Evolutionary conservation across 1,139 yeast species (phyloP).

Genomic region (Arxiozyma heterogenica): DNA sequence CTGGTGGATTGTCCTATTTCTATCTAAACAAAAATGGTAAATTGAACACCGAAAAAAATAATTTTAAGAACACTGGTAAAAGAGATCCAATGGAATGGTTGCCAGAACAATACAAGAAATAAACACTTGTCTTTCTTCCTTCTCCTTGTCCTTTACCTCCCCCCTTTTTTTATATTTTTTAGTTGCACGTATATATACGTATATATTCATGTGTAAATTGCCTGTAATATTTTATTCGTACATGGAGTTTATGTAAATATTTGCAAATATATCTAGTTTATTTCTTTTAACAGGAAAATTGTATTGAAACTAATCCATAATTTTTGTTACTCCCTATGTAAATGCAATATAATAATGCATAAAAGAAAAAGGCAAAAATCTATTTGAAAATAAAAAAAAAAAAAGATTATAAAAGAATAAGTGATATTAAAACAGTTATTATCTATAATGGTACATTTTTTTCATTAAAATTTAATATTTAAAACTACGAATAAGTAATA

Average conservation of each 20-base stretch:
- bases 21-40: slow-evolving; percentile 30
- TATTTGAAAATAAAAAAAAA: too few species aligned
- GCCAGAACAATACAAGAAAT: slow-evolving; percentile 42
- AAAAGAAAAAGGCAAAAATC: too few species aligned
- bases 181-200: background rate
- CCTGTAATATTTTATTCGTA: background rate
- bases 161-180: too few species aligned
- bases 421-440: too few species aligned
- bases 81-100: slow-evolving; percentile 47
- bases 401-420: too few species aligned
- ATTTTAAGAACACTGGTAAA: slow-evolving; percentile 22
- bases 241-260: too few species aligned
- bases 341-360: too few species aligned
- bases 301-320: too few species aligned
- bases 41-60: background rate
- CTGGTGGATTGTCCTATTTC: slow-evolving; percentile 45
- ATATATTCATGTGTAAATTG: background rate
- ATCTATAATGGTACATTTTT: background rate
- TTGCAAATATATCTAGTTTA: too few species aligned
- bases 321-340: too few species aligned
- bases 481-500: background rate
- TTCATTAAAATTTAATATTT: background rate
- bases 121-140: background rate
- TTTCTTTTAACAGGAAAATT: too few species aligned
- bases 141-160: background rate